Base-by-base conservation (phyloP, 2,329 filamentous ascomycete species). In the Chaetomium olivaceum region DNA sequence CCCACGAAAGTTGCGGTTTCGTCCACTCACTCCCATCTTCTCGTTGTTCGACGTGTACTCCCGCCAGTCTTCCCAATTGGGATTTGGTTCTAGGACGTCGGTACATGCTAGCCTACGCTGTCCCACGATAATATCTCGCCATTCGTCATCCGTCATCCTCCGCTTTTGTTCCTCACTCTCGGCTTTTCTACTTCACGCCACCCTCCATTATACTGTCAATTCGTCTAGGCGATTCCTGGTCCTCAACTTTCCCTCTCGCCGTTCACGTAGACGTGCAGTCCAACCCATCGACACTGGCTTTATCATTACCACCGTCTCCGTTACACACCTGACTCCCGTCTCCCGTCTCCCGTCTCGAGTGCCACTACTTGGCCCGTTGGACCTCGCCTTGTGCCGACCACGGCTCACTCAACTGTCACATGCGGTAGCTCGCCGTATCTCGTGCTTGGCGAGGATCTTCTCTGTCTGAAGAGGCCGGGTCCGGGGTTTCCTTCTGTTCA, bases 61-160 rank as follows among this genome's bases (percentile, higher is more conserved):
- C 50, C n/a, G 27, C 12, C 11, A 27, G 6, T 43, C 29, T 9
- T 14, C 27, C 19, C 25, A 9, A 19, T 36, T 12, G 14, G 29
- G 31, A 57, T 14, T 23, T 48, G 31, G 48, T 39, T 63, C 36
- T 36, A 29, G 46, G 50, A 39, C 25, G 46, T 64, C 64, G 57
- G 58, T 59, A 60, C 65, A 39, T 67, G 55, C 58, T 54, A 33
- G 54, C 16, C 39, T 43, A 7, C 63, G 61, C 66, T 67, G 68
- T 70, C 61, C 65, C 50, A 69, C 66, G 59, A 68, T 50, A 64
- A 65, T 67, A 65, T 65, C 59, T 66, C 62, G 63, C 63, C 59
- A 51, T 62, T 50, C 48, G 31, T 43, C 43, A 16, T 23, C 19
- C 39, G 36, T 43, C 36, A 48, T 57, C 55, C 59, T 50, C 23